A percentile compares a stretch with the other conserved stretches of the same genome.
Conservation (phyloP, 2,329 filamentous ascomycete genomes). For the Rutstroemia sp. region DNA sequence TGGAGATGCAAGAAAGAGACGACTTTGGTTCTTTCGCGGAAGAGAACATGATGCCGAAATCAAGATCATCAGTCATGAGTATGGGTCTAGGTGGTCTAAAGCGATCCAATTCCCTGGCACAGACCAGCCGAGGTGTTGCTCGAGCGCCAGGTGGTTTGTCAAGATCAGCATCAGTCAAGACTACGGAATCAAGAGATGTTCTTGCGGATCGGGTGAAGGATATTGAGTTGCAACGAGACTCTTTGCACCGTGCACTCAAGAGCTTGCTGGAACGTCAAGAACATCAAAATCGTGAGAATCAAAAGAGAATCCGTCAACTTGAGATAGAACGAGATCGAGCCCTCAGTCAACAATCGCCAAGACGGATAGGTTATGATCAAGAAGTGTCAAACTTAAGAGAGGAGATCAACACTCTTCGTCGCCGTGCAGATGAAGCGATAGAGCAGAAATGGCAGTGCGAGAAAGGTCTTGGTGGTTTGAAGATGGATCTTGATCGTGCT, state of each 20-base stretch:
- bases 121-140: slow-evolving; percentile 10
- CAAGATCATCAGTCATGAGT: slow-evolving; percentile 11
- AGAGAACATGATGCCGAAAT: slow-evolving; percentile 34
- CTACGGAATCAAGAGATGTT: slow-evolving; percentile 51
- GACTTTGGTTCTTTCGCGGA: slow-evolving; percentile 55
- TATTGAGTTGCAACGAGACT: slow-evolving; percentile 87
- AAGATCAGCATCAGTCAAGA: slow-evolving; percentile 46
- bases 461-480: slow-evolving; percentile 78
- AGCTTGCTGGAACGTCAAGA: slow-evolving; percentile 80
- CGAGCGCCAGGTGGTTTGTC: slow-evolving; percentile 39
- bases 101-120: slow-evolving; percentile 60
- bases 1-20: slow-evolving; percentile 36
- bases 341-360: slow-evolving; percentile 54
- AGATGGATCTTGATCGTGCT: slow-evolving; percentile 94
- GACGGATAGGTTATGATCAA: slow-evolving; percentile 71
- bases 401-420: slow-evolving; percentile 77
- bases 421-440: slow-evolving; percentile 84
- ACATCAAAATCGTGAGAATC: slow-evolving; percentile 73
- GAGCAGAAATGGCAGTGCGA: slow-evolving; percentile 96
- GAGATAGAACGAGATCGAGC: slow-evolving; percentile 74
- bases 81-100: slow-evolving; percentile 38
- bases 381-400: slow-evolving; percentile 74
- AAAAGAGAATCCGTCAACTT: slow-evolving; percentile 70
- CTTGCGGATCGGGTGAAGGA: slow-evolving; percentile 80
- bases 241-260: slow-evolving; percentile 79